These are phyloP conservation scores for Citrullus amarus DNA, from an alignment of 306 rosid genomes.

Conservation along the genomic window DNA sequence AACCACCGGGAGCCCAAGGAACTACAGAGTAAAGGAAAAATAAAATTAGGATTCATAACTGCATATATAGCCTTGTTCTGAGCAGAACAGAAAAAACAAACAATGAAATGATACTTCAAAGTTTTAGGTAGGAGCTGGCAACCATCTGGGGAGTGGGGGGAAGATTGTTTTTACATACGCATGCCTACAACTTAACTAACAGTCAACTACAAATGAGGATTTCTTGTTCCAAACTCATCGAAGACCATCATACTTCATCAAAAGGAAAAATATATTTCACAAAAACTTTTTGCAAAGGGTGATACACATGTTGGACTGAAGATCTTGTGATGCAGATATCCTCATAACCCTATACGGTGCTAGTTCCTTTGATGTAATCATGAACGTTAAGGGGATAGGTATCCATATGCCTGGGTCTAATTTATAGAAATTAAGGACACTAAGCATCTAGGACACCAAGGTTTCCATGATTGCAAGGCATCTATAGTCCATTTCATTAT, in stretches of 20 bases:
- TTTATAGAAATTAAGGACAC: background rate
- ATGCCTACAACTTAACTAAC: background rate
- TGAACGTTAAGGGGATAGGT: background rate
- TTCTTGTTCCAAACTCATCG: background rate
- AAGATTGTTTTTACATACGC: background rate
- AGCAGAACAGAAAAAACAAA: background rate
- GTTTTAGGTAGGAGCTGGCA: background rate
- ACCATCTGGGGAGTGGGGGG: background rate
- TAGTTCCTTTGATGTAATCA: background rate
- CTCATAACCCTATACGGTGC: background rate
- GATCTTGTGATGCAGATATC: background rate
- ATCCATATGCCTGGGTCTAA: background rate
- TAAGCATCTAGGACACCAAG: background rate
- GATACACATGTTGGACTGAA: background rate
- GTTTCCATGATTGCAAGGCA: background rate
- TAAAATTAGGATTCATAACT: slow-evolving; percentile 1
- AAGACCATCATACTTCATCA: background rate
- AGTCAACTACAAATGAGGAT: background rate
- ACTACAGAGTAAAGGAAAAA: slow-evolving; percentile 24
- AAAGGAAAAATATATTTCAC: background rate
- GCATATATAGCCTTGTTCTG: background rate
- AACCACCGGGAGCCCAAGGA: slow-evolving; percentile 99
- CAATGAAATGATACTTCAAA: background rate
- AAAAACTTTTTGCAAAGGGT: background rate
- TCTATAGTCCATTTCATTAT: no score